Percentiles rank a stretch among this genome's conserved stretches.
Evolutionary conservation across 805 yeast species (phyloP).

Genomic region (Debaryomyces tyrocola): DNA sequence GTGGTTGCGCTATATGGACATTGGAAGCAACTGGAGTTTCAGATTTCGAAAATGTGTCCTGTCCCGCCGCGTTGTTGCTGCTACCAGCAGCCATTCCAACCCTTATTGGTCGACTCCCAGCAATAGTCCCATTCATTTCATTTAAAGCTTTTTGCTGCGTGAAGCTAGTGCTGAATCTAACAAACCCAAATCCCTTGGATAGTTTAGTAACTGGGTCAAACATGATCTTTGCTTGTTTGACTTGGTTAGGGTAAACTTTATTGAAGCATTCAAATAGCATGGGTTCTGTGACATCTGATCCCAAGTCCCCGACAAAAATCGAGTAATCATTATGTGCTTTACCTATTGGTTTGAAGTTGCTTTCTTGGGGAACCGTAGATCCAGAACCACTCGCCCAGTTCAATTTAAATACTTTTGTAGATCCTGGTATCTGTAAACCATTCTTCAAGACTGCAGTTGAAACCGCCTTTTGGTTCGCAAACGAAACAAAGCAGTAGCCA

Average conservation of each 20-base stretch:
- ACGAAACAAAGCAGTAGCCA: slow-evolving; percentile 76
- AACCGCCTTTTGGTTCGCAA: slow-evolving; percentile 60
- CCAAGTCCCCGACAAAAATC: slow-evolving; percentile 83
- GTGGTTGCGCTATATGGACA: slow-evolving; percentile 38
- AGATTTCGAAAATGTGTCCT: slow-evolving; percentile 6
- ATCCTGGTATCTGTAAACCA: slow-evolving; percentile 71
- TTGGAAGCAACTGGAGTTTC: slow-evolving; percentile 13
- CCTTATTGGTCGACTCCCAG: slow-evolving; percentile 75
- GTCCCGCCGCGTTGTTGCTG: slow-evolving; percentile 5
- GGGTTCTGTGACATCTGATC: slow-evolving; percentile 69
- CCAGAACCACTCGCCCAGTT: slow-evolving; percentile 73
- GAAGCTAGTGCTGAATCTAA: slow-evolving; percentile 63
- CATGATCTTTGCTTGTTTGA: slow-evolving; percentile 77
- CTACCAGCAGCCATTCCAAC: slow-evolving; percentile 52
- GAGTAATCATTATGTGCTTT: slow-evolving; percentile 35
- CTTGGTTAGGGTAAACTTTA: slow-evolving; percentile 63
- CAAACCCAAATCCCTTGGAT: slow-evolving; percentile 87
- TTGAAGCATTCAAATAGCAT: slow-evolving; percentile 65
- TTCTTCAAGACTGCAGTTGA: slow-evolving; percentile 64
- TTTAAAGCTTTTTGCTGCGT: slow-evolving; percentile 71
- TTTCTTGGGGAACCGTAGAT: slow-evolving; percentile 15
- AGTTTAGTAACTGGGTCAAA: slow-evolving; percentile 66
- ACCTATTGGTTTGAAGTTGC: slow-evolving; percentile 3
- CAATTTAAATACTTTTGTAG: slow-evolving; percentile 59
- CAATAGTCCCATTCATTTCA: slow-evolving; percentile 78